Percentiles rank a stretch among this genome's conserved stretches.
These are phyloP conservation scores for Paecilomyces formosus DNA, from an alignment of 2,329 filamentous ascomycete species.

Conservation along the genomic window DNA sequence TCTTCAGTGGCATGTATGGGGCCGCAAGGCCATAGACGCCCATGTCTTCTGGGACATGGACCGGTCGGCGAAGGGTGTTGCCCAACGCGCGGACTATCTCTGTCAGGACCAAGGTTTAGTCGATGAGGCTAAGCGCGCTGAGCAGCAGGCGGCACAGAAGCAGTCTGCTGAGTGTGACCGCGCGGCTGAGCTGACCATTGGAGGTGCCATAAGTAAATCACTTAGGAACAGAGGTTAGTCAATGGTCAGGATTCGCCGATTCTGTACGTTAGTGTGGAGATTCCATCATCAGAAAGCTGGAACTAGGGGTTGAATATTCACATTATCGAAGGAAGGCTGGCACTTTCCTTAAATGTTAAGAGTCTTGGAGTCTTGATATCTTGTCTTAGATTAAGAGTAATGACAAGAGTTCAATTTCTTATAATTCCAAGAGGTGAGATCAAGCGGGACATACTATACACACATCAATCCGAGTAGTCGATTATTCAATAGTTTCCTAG, in stretches of 20 bases:
- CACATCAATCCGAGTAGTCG: too few species aligned
- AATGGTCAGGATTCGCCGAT: too few species aligned
- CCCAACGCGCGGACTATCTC: slow-evolving; percentile 7
- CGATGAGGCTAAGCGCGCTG: slow-evolving; percentile 1
- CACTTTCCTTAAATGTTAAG: not conserved
- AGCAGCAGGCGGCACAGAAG: slow-evolving; percentile 2
- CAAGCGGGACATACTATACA: too few species aligned
- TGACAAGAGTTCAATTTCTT: not conserved
- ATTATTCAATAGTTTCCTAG: too few species aligned
- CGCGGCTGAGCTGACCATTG: not conserved
- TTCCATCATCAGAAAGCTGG: not conserved
- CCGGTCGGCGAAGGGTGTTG: slow-evolving; percentile 8
- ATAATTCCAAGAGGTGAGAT: too few species aligned
- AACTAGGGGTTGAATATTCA: not conserved
- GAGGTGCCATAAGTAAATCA: not conserved
- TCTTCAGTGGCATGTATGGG: slow-evolving; percentile 10
- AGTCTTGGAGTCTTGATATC: not conserved
- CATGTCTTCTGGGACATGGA: slow-evolving; percentile 8
- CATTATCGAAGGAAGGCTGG: not conserved
- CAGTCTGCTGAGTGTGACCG: not conserved
- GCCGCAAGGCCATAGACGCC: slow-evolving; percentile 6
- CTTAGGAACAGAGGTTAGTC: not conserved
- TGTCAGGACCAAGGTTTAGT: slow-evolving; percentile 6
- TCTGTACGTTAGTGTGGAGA: too few species aligned
- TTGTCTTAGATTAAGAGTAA: not conserved